phyloP scores from a whole-genome alignment of 306 rosid genomes.

The Cotoneaster glaucophyllus region DNA sequence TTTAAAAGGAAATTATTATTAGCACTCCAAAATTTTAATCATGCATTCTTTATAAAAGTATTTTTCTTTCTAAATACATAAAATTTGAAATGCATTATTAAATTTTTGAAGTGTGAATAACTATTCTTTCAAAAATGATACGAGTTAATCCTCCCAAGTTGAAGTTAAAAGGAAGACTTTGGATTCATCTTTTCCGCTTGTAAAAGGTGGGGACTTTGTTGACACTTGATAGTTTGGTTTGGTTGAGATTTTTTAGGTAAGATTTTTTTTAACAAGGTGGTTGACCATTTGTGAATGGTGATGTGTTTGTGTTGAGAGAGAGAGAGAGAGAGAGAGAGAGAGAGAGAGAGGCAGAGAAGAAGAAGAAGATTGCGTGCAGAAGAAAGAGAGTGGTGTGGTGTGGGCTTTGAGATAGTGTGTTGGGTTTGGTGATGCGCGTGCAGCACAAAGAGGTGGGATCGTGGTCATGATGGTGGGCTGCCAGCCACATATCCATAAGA shows the following conservation, averaged over 20 bases:
- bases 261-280: constrained; percentile 40
- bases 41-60: no score
- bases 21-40: no score
- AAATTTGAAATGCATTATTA: no score
- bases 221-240: background rate
- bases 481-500: constrained; percentile 66
- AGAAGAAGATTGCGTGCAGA: constrained; percentile 8
- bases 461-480: constrained; percentile 66
- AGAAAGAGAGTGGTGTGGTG: constrained; percentile 8
- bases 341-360: background rate
- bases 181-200: constrained; percentile 24
- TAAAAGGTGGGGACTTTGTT: constrained; percentile 18
- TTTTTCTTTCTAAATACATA: no score
- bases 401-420: constrained; percentile 39
- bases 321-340: no score
- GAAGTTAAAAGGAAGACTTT: constrained; percentile 7
- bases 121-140: background rate
- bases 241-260: constrained; percentile 46
- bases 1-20: no score
- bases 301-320: background rate
- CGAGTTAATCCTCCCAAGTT: constrained; percentile 3
- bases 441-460: constrained; percentile 57
- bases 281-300: constrained; percentile 36
- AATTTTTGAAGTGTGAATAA: no score
- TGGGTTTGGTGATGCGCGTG: constrained; percentile 97